Conservation (phyloP, 441 rosid genomes). For the Euphorbia schlechtendalii region DNA sequence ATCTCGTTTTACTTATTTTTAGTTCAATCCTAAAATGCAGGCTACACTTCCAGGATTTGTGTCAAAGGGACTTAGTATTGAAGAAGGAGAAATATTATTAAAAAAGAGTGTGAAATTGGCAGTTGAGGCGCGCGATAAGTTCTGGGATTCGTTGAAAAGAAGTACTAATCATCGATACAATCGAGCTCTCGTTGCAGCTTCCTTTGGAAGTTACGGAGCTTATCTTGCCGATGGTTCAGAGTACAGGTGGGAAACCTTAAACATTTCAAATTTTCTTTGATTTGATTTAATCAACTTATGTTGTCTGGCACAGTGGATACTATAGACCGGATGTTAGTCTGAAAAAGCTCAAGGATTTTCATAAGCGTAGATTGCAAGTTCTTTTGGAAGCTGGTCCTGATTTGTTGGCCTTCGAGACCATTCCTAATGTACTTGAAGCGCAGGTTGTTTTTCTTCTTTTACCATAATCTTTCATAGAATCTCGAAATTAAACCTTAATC, state of each 20-base stretch:
- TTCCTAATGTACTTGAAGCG: conserved; percentile 85
- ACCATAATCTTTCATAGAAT: too few species aligned
- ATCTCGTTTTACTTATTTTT: too few species aligned
- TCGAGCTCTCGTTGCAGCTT: conserved; percentile 75
- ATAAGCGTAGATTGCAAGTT: conserved; percentile 71
- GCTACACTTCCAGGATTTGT: conserved; percentile 84
- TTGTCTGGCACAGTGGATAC: conserved; percentile 43
- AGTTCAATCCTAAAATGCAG: conserved; percentile 24
- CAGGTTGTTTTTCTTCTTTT: conserved; percentile 45
- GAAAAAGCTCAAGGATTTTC: conserved; percentile 79
- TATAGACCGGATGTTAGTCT: conserved; percentile 53
- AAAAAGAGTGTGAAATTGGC: conserved; percentile 70
- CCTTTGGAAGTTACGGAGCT: conserved; percentile 91
- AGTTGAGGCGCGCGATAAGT: conserved; percentile 69
- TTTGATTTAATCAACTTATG: not conserved
- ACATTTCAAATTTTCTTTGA: not conserved
- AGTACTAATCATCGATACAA: conserved; percentile 43
- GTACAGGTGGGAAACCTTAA: conserved; percentile 44
- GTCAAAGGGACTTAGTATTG: conserved; percentile 60
- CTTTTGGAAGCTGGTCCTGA: conserved; percentile 79
- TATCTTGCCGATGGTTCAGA: conserved; percentile 95
- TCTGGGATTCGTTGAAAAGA: conserved; percentile 51
- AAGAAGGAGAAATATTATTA: conserved; percentile 58
- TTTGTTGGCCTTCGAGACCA: conserved; percentile 85
- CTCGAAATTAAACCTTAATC: too few species aligned